Evolutionary conservation across 2,329 filamentous ascomycete species (phyloP).

Genomic region (Stagonosporopsis rhizophila): DNA sequence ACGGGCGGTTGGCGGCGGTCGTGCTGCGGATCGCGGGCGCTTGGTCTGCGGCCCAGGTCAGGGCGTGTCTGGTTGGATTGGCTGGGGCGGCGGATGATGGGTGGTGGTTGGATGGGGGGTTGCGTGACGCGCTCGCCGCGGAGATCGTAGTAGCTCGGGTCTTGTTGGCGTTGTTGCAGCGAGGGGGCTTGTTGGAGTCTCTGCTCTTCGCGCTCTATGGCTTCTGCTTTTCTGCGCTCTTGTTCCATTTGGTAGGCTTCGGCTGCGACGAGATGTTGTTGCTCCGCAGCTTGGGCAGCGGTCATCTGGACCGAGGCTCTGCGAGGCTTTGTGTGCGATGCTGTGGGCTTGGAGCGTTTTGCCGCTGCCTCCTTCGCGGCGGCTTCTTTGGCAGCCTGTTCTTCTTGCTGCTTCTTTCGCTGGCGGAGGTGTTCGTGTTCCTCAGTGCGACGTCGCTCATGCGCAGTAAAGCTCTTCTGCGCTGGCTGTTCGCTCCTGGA

Average conservation of each 20-base stretch:
- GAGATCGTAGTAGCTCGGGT: slow-evolving; percentile 33
- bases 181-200: background rate
- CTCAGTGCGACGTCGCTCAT: slow-evolving; percentile 28
- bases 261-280: slow-evolving; percentile 29
- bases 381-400: slow-evolving; percentile 13
- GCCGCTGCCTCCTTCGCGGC: slow-evolving; percentile 1
- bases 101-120: background rate
- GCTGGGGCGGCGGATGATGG: background rate
- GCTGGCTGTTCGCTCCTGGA: slow-evolving; percentile 28
- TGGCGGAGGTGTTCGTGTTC: slow-evolving; percentile 22
- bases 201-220: slow-evolving; percentile 36
- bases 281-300: slow-evolving; percentile 22
- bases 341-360: background rate
- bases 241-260: slow-evolving; percentile 31
- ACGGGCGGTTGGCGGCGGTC: background rate
- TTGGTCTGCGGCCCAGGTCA: background rate
- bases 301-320: slow-evolving; percentile 22
- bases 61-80: slow-evolving; percentile 1
- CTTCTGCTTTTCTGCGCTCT: slow-evolving; percentile 33
- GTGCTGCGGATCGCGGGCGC: background rate
- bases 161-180: slow-evolving; percentile 33
- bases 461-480: slow-evolving; percentile 30
- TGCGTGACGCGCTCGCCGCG: slow-evolving; percentile 22
- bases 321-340: slow-evolving; percentile 21
- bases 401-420: slow-evolving; percentile 18